Percentiles rank a stretch among this genome's conserved stretches.
phyloP scores from a whole-genome alignment of 108 stramenopile genomes.

The Nannochloropsis granulata region DNA sequence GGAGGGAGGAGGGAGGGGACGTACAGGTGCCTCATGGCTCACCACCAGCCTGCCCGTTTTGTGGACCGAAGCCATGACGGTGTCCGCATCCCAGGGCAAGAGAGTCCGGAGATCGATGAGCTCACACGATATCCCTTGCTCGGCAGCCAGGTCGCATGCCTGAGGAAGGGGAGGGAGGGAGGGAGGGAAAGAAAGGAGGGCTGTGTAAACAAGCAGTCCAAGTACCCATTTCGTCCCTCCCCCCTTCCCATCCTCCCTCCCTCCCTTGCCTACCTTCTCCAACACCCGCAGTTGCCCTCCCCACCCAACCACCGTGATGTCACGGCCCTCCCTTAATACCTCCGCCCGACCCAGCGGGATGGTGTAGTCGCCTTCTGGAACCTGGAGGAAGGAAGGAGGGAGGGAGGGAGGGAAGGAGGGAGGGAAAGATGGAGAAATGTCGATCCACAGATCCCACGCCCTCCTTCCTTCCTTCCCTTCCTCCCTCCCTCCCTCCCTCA shows the following conservation, averaged over 20 bases:
- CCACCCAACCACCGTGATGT: conserved; percentile 87
- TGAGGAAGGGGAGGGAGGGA: neutral
- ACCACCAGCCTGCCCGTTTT: conserved; percentile 89
- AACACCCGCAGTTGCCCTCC: conserved; percentile 67
- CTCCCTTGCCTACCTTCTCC: conserved; percentile 28
- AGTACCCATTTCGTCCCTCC: neutral
- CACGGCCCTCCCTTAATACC: conserved; percentile 59
- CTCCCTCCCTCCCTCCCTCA: neutral
- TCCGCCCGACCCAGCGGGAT: conserved; percentile 75
- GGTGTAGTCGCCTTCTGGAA: conserved; percentile 80
- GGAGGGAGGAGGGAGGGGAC: no score
- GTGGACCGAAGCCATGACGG: conserved; percentile 54
- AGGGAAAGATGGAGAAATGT: neutral
- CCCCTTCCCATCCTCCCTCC: neutral
- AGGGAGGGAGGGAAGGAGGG: neutral
- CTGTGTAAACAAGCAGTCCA: neutral
- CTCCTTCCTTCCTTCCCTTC: neutral
- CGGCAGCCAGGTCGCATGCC: conserved; percentile 56
- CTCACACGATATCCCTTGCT: conserved; percentile 69
- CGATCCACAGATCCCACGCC: neutral
- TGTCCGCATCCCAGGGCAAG: conserved; percentile 78
- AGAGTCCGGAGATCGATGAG: conserved; percentile 89
- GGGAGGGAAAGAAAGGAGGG: neutral
- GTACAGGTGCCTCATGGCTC: conserved; percentile 75
- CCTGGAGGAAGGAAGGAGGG: neutral